Base-by-base conservation (phyloP, 2,329 filamentous ascomycete species). In the Pezicula rhizophila region DNA sequence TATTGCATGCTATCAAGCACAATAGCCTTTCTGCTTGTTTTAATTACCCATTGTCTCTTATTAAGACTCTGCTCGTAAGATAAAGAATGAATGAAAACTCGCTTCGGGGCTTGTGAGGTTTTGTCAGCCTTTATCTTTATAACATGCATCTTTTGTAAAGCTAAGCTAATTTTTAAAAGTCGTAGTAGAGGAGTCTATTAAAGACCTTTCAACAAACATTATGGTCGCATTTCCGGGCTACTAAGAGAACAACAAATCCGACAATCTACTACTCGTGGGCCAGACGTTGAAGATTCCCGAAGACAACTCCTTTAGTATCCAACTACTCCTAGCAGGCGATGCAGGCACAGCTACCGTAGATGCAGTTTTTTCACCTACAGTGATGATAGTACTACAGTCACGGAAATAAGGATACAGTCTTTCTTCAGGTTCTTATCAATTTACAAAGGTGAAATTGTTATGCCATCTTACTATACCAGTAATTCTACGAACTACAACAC, bases 391-490 rank as follows among this genome's bases (percentile, higher is more conserved):
- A 67, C 61, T 2, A 68, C 70, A 14, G 51, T 52, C 14, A 64
- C 65, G n/a, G 68, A 73, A 56, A 54, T 74, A 26, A 67, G 69
- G 12, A 65, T 65, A 2, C 64, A 68, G 20, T 66, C 68, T 2
- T 71, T 65, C 56, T 58, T 72, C 45, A 67, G 68, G 8, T 12
- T 15, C 15, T 23, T 15, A 14, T 67, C 73, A 50, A 23, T 23
- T 23, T 70, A 70, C 47, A 65, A 67, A 8, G 73, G 73, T 35
- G 69, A 73, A 44, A 63, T 76, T 45, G 64, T 72, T 23, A 68
- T 68, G 40, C 70, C 71, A 0, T 63, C 57, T 47, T 66, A 68
- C 34, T 72, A 64, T 53, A 71, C 69, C 0, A 31, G 58, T 2
- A 61, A 64, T 34, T 63, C 64, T 26, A 66, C 64, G 5, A 68